These are phyloP conservation scores for Rhynchosporium secalis DNA, from an alignment of 2,329 filamentous ascomycete species.

Conservation along the genomic window DNA sequence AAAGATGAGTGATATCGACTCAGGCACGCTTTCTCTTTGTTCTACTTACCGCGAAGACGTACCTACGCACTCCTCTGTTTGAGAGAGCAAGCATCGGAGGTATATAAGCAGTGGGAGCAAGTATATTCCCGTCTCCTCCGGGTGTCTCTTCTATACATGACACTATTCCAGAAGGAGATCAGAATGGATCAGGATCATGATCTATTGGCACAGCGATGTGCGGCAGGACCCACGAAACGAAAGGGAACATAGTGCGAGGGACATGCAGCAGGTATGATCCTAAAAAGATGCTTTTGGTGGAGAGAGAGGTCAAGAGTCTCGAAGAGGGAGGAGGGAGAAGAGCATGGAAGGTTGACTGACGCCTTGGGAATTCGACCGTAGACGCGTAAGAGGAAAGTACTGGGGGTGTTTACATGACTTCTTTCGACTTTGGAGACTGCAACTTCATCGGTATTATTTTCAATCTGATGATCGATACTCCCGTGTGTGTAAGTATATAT, in stretches of 20 bases:
- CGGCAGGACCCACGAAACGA: conserved; percentile 11
- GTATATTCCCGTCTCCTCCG: background rate
- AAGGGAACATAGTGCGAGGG: background rate
- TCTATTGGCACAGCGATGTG: background rate
- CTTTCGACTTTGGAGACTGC: too few species aligned
- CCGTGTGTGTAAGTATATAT: too few species aligned
- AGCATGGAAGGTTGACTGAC: background rate
- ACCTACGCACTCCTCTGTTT: too few species aligned
- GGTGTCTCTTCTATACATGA: background rate
- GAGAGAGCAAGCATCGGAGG: too few species aligned
- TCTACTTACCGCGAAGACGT: background rate
- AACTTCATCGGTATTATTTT: too few species aligned
- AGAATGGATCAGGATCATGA: too few species aligned
- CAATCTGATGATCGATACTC: too few species aligned
- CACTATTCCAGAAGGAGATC: too few species aligned
- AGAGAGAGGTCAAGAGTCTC: background rate
- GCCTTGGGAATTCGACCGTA: too few species aligned
- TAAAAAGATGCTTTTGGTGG: background rate
- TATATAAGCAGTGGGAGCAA: background rate
- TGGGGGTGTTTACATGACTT: too few species aligned
- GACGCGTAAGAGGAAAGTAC: too few species aligned
- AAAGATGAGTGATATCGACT: conserved; percentile 1
- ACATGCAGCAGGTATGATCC: conserved; percentile 9
- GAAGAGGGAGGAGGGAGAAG: background rate
- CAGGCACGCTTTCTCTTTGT: too few species aligned